Evolutionary conservation across 2,329 filamentous ascomycete genomes (phyloP).

Genomic region (Chrysoporthe deuterocubensis): DNA sequence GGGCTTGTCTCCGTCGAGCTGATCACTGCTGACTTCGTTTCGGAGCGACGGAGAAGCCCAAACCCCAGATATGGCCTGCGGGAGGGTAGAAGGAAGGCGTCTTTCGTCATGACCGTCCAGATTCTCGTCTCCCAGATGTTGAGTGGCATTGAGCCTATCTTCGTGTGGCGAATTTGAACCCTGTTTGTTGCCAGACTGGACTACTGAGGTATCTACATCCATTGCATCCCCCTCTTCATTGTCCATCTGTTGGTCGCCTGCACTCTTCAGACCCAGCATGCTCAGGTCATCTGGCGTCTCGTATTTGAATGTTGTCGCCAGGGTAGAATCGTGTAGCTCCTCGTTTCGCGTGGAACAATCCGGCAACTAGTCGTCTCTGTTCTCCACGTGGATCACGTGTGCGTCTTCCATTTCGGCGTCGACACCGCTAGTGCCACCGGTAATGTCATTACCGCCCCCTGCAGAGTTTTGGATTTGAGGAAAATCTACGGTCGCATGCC

Average conservation of each 20-base stretch:
- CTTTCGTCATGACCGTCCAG: not conserved
- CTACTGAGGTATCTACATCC: not conserved
- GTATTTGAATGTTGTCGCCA: not conserved
- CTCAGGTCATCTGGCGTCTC: not conserved
- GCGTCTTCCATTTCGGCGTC: slow-evolving; percentile 4
- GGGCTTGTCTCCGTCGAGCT: not conserved
- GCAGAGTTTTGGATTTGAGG: not conserved
- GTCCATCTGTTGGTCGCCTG: not conserved
- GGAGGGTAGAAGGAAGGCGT: not conserved
- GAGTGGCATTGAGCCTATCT: not conserved
- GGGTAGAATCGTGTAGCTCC: too few relatives aligned
- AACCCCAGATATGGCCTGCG: not conserved
- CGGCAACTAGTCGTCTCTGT: slow-evolving; percentile 14
- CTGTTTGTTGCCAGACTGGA: not conserved
- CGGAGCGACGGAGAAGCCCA: not conserved
- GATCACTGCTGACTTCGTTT: not conserved
- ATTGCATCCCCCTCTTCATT: not conserved
- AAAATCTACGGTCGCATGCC: not conserved
- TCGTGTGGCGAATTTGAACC: not conserved
- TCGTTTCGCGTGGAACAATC: not conserved
- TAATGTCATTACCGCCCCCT: not conserved
- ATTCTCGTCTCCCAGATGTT: not conserved
- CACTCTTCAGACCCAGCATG: not conserved
- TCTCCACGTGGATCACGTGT: slow-evolving; percentile 16
- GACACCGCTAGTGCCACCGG: not conserved